Conservation (phyloP, 306 rosid genomes). For the Fragaria vesca region DNA sequence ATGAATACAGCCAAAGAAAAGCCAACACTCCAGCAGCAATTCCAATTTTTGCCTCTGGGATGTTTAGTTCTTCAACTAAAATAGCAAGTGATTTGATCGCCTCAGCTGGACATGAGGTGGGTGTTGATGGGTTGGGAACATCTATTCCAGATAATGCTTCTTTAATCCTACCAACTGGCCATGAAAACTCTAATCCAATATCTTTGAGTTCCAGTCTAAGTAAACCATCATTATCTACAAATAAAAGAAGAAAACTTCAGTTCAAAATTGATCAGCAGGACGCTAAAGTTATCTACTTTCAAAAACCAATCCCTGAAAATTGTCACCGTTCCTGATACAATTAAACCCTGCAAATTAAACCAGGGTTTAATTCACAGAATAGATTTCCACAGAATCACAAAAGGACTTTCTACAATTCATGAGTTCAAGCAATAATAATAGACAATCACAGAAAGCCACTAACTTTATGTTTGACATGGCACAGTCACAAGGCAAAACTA, state of each 20-base stretch:
- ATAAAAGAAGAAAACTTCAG: slow-evolving; percentile 13
- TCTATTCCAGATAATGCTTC: slow-evolving; percentile 46
- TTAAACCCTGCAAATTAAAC: background rate
- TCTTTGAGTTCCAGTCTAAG: slow-evolving; percentile 71
- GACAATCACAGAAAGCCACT: background rate
- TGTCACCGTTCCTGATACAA: background rate
- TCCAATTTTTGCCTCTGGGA: slow-evolving; percentile 64
- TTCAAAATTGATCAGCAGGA: slow-evolving; percentile 5
- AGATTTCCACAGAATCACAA: background rate
- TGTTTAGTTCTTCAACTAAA: slow-evolving; percentile 57
- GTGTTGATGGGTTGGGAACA: slow-evolving; percentile 36
- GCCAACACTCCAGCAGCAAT: slow-evolving; percentile 80
- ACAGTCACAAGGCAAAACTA: background rate
- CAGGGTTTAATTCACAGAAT: background rate
- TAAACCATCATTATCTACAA: slow-evolving; percentile 51
- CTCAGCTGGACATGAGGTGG: slow-evolving; percentile 64
- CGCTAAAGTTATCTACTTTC: background rate
- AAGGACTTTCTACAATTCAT: background rate
- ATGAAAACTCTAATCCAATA: slow-evolving; percentile 65
- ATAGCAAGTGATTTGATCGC: slow-evolving; percentile 51
- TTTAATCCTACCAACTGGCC: slow-evolving; percentile 65
- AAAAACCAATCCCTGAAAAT: background rate
- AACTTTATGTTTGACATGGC: background rate
- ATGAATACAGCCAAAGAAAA: slow-evolving; percentile 82
- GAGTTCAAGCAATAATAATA: background rate